Evolutionary conservation across 2,329 filamentous ascomycete genomes (phyloP).

Genomic region (Hymenoscyphus fructigenus): DNA sequence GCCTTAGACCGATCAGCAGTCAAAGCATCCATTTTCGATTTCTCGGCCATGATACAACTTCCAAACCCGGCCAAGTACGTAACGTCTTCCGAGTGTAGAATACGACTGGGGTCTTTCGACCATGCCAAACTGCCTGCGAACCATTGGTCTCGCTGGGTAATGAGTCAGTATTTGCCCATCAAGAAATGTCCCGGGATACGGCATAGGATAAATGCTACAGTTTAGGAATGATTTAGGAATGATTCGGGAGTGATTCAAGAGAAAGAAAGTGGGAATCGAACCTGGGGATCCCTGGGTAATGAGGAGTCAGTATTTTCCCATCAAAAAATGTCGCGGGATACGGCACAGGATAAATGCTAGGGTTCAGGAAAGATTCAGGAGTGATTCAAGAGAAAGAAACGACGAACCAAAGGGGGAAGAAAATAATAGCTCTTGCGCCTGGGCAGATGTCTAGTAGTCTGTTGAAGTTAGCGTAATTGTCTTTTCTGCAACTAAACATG

Average conservation of each 20-base stretch:
- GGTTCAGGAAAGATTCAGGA: too few species aligned
- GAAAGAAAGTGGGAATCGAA: neutral
- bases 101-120: slow-evolving; percentile 42
- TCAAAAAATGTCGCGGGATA: too few species aligned
- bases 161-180: neutral
- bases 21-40: slow-evolving; percentile 48
- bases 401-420: slow-evolving; percentile 43
- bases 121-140: slow-evolving; percentile 50
- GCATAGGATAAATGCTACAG: too few species aligned
- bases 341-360: too few species aligned
- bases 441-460: slow-evolving; percentile 39
- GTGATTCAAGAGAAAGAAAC: neutral
- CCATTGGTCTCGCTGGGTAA: slow-evolving; percentile 42
- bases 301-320: neutral
- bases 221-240: too few species aligned
- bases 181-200: too few species aligned
- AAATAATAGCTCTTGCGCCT: slow-evolving; percentile 43
- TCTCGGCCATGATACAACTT: slow-evolving; percentile 54
- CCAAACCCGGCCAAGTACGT: slow-evolving; percentile 51
- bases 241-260: neutral
- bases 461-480: neutral
- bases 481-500: too few species aligned
- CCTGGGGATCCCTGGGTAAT: too few species aligned
- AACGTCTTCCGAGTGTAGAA: slow-evolving; percentile 46
- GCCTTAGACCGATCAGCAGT: slow-evolving; percentile 45